Base-by-base conservation (phyloP, 495 filamentous ascomycete genomes). In the Paragyromitra xinjiangensis region DNA sequence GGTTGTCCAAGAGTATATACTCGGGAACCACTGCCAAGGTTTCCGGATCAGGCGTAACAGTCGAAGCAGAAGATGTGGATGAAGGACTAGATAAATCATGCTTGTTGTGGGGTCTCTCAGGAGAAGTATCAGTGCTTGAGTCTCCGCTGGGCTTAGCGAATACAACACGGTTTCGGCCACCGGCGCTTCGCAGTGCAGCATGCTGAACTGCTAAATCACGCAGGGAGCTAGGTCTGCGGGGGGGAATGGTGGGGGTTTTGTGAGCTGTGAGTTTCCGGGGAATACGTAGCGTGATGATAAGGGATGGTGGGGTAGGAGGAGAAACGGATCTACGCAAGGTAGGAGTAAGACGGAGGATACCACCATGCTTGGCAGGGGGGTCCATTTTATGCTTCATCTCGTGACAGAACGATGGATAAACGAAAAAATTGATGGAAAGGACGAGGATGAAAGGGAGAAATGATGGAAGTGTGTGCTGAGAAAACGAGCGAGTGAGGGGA, bases 281-380 rank as follows among this genome's bases (percentile, higher is more conserved):
- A 22, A 71, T 19, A n/a, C 44, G 68, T n/a, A 77, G 39, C 11
- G 26, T 56, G 26, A 76, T 14, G 24, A 76, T 64, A 11, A 74
- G 64, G 14, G 71, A 74, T 50, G 11, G 34, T 7, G 34, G 45
- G 26, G 58, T 55, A 19, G 73, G 50, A 39, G 59, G 50, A 65
- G 69, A 56, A 34, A 64, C 12, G 11, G 61, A 42, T 48, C 29
- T 24, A 39, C 34, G 67, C n/a, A 61, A 61, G 50, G 64, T 34
- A 11, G 69, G 69, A 19, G 74, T 61, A 14, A 59, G 74, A 19
- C 51, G 69, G 42, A 73, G 69, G 29, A 26, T 14, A 6, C 4
- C 11, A 45, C 62, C 29, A 34, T 34, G 48, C 53, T 42, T 59
- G n/a, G 37, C 8, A 19, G 37, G 45, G 16, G 63, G 62, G 11